Evolutionary conservation across 2,329 filamentous ascomycete genomes (phyloP).

Genomic region (Moelleriella libera): DNA sequence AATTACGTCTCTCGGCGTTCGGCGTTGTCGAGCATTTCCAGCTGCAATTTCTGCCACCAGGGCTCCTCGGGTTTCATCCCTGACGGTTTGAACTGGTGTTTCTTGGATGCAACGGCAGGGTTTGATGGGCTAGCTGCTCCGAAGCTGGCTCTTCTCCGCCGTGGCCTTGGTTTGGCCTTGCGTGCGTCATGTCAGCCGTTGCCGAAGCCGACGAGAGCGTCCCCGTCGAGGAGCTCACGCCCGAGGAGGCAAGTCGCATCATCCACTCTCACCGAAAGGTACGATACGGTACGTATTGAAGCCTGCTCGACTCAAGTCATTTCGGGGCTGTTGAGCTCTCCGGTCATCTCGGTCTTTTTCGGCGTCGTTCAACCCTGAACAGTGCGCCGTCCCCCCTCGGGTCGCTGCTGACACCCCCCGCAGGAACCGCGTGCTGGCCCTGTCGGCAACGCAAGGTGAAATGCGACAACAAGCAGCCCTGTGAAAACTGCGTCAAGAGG

Average conservation of each 20-base stretch:
- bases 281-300: slow-evolving; percentile 42
- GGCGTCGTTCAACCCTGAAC: neutral
- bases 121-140: neutral
- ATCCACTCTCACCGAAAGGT: slow-evolving; percentile 58
- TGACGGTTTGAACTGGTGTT: neutral
- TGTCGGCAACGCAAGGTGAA: slow-evolving; percentile 56
- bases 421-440: slow-evolving; percentile 52
- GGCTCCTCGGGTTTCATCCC: neutral
- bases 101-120: neutral
- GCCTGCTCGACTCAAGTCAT: neutral
- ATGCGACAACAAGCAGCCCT: slow-evolving; percentile 55
- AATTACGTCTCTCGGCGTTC: neutral
- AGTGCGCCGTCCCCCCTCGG: neutral
- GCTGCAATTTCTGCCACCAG: neutral
- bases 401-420: neutral
- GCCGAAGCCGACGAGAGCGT: slow-evolving; percentile 28
- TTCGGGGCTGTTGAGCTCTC: neutral
- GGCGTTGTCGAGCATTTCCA: neutral
- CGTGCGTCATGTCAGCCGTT: slow-evolving; percentile 26
- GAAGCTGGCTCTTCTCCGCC: neutral
- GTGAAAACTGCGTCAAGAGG: slow-evolving; percentile 53
- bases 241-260: slow-evolving; percentile 53
- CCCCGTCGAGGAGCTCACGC: slow-evolving; percentile 41
- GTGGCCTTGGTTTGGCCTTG: neutral
- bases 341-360: neutral